These are phyloP conservation scores for Warburgia ugandensis DNA, from an alignment of 164 flowering plant genomes.

Conservation along the genomic window DNA sequence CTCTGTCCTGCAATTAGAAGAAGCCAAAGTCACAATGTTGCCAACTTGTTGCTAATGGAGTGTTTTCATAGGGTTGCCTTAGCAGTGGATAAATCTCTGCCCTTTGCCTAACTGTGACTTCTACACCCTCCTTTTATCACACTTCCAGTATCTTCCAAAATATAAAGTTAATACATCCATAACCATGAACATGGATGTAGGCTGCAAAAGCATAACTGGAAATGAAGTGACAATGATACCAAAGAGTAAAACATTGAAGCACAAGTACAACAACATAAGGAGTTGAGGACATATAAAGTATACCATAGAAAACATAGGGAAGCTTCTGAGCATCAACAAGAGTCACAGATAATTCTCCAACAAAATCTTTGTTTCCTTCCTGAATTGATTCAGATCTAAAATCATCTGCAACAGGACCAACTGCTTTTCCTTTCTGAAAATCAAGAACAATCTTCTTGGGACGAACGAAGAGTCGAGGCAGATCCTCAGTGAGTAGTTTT, in stretches of 20 bases:
- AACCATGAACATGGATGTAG: no score
- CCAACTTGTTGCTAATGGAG: no score
- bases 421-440: slow-evolving; percentile 83
- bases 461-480: slow-evolving; percentile 89
- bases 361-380: slow-evolving; percentile 80
- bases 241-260: neutral
- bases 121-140: no score
- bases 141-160: no score
- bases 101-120: no score
- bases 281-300: neutral
- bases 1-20: no score
- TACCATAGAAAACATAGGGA: slow-evolving; percentile 70
- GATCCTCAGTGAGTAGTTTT: slow-evolving; percentile 93
- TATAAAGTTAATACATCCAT: no score
- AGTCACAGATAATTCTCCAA: slow-evolving; percentile 92
- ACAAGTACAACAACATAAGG: neutral
- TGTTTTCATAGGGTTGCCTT: no score
- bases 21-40: no score
- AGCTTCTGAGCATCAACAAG: slow-evolving; percentile 91
- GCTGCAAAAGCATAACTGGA: no score
- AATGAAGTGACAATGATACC: neutral
- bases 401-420: slow-evolving; percentile 65
- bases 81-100: no score
- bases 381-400: slow-evolving; percentile 52
- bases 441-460: slow-evolving; percentile 92